Percentiles rank a stretch among this genome's conserved stretches.
Conservation (phyloP, 2,329 filamentous ascomycete genomes). For the Cryphonectria carpinicola region DNA sequence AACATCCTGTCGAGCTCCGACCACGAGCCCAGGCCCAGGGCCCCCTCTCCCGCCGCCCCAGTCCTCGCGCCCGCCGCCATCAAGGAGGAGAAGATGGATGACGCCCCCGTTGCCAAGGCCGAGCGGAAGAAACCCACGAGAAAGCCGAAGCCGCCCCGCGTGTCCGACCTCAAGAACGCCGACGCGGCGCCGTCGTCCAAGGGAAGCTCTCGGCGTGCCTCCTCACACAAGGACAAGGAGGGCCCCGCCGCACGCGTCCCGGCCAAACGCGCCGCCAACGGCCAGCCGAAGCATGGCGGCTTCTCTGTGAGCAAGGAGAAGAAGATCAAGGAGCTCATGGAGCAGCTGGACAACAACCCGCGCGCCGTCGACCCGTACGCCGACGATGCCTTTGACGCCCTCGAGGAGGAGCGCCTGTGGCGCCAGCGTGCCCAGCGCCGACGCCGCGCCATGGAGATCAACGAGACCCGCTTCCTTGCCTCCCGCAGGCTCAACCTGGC, state of each 20-base stretch:
- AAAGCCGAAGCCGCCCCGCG: constrained; percentile 52
- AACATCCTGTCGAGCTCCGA: constrained; percentile 87
- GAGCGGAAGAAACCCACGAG: constrained; percentile 43
- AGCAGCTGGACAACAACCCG: constrained; percentile 44
- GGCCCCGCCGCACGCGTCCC: constrained; percentile 49
- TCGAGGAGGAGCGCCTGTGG: constrained; percentile 51
- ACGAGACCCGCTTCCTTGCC: constrained; percentile 68
- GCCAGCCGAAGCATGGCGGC: constrained; percentile 52
- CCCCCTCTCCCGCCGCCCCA: constrained; percentile 16
- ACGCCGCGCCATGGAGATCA: constrained; percentile 64
- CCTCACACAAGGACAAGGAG: constrained; percentile 48
- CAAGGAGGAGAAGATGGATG: constrained; percentile 30
- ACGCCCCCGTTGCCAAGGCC: constrained; percentile 30
- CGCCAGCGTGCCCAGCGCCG: constrained; percentile 68
- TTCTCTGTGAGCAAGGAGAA: constrained; percentile 65
- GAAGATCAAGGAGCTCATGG: constrained; percentile 70
- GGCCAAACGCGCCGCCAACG: constrained; percentile 64
- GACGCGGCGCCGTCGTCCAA: constrained; percentile 51
- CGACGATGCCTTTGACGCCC: constrained; percentile 48
- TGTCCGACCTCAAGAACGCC: constrained; percentile 55
- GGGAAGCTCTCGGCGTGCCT: constrained; percentile 52
- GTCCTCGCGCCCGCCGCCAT: constrained; percentile 24
- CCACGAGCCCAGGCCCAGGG: constrained; percentile 59
- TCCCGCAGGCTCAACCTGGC: constrained; percentile 64
- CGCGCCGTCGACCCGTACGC: constrained; percentile 48